A percentile compares a stretch with the other conserved stretches of the same genome.
These are phyloP conservation scores for Psilocybe cubensis DNA, from an alignment of 768 basidiomycete genomes.

Conservation along the genomic window DNA sequence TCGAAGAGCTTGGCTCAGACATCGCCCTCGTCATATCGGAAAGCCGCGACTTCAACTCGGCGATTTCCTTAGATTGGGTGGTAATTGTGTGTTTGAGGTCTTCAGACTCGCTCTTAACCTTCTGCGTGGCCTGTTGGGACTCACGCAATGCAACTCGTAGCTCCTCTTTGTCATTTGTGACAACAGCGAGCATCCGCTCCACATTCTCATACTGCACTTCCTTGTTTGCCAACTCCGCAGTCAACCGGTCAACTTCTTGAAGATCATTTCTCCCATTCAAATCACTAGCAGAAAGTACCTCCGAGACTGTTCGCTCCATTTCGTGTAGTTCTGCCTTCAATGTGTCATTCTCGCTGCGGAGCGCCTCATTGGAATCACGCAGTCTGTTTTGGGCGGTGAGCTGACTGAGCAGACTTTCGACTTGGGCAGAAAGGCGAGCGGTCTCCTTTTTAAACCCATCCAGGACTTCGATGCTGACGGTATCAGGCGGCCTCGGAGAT, in stretches of 20 bases:
- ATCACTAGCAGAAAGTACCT: conserved; percentile 27
- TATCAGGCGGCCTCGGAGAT: conserved; percentile 11
- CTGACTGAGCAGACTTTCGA: conserved; percentile 30
- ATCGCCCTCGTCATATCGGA: conserved; percentile 36
- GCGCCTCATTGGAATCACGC: conserved; percentile 24
- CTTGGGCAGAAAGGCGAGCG: conserved; percentile 27
- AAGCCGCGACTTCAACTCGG: conserved; percentile 30
- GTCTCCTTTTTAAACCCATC: conserved; percentile 32
- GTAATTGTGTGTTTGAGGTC: conserved; percentile 26
- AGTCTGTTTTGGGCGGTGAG: conserved; percentile 28
- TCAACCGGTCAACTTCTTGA: conserved; percentile 30
- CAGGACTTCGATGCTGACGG: conserved; percentile 22
- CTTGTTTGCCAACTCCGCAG: conserved; percentile 24
- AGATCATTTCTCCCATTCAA: conserved; percentile 27
- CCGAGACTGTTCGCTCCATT: conserved; percentile 32
- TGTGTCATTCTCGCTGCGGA: conserved; percentile 27
- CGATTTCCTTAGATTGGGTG: conserved; percentile 31
- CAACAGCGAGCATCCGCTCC: conserved; percentile 31
- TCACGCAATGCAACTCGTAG: conserved; percentile 28
- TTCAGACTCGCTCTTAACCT: conserved; percentile 24
- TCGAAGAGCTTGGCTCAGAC: conserved; percentile 24
- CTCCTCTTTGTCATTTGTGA: conserved; percentile 29
- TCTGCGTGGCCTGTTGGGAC: conserved; percentile 23
- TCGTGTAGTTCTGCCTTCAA: conserved; percentile 30
- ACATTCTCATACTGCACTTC: conserved; percentile 32